A percentile compares a stretch with the other conserved stretches of the same genome.
These are phyloP conservation scores for Bryoerythrophyllum caledonicum DNA, from an alignment of 225 moss, liverwort and hornwort species.

Conservation along the genomic window DNA sequence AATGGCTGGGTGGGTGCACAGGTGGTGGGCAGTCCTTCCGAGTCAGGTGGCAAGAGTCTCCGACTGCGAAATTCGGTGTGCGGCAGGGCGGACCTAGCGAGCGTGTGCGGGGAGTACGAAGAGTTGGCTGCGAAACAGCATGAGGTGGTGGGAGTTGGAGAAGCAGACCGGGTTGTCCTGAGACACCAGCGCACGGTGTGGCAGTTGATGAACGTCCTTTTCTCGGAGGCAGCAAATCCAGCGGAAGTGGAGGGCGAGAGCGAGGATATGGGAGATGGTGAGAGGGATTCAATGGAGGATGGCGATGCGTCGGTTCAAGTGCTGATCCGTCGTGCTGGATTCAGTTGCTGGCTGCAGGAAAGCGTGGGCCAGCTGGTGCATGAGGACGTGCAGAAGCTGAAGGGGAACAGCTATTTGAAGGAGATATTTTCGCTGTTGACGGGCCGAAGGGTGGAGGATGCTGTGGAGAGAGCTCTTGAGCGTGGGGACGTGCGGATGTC, in stretches of 20 bases:
- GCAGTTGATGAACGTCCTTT: constrained; percentile 83
- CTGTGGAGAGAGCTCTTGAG: constrained; percentile 66
- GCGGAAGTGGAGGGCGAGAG: constrained; percentile 31
- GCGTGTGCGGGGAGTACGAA: constrained; percentile 76
- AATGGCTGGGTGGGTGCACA: constrained; percentile 20
- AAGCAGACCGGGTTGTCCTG: constrained; percentile 62
- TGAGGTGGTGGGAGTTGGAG: constrained; percentile 61
- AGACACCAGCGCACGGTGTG: constrained; percentile 85
- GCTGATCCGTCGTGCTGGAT: constrained; percentile 81
- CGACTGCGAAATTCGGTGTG: constrained; percentile 73
- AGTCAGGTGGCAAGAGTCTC: constrained; percentile 26
- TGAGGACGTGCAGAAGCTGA: constrained; percentile 64
- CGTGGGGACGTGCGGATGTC: constrained; percentile 86
- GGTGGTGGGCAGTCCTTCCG: constrained; percentile 44
- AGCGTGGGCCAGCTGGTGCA: constrained; percentile 75
- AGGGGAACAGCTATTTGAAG: constrained; percentile 64
- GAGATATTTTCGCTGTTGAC: constrained; percentile 80
- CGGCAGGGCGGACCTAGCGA: constrained; percentile 61
- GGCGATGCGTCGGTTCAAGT: constrained; percentile 46
- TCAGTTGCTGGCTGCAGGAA: constrained; percentile 92
- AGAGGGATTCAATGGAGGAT: constrained; percentile 30
- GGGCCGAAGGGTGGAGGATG: constrained; percentile 83
- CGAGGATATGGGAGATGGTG: constrained; percentile 23
- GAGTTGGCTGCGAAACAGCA: constrained; percentile 75
- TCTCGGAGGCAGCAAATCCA: constrained; percentile 54